These are phyloP conservation scores for Phytopythium cucurbitacearum DNA, from an alignment of 352 stramenopile species.

Conservation along the genomic window DNA sequence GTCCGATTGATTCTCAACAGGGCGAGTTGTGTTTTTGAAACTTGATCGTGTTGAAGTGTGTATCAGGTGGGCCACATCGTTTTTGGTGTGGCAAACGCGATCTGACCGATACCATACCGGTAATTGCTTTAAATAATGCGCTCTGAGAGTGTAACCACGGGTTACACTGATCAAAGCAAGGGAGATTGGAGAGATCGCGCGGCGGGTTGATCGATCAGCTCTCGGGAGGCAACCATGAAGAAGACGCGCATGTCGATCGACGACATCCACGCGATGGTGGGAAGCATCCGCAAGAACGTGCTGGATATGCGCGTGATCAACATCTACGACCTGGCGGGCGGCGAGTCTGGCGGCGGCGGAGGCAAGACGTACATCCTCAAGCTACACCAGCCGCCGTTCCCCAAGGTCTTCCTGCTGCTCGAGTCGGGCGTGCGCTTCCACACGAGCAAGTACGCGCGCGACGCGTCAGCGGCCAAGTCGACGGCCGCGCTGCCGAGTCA, in stretches of 20 bases:
- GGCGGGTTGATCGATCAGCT: not conserved
- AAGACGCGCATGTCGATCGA: constrained; percentile 87
- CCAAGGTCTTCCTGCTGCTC: constrained; percentile 94
- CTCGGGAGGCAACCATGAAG: constrained; percentile 45
- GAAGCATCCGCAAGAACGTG: constrained; percentile 80
- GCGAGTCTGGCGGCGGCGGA: constrained; percentile 84
- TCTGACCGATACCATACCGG: no score
- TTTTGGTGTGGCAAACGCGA: no score
- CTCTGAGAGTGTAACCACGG: no score
- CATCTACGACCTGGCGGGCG: constrained; percentile 92
- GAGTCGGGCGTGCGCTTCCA: constrained; percentile 97
- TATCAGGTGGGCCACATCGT: no score
- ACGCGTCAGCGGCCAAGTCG: constrained; percentile 41
- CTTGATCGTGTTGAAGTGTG: no score
- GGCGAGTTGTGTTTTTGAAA: no score
- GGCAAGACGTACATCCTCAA: constrained; percentile 93
- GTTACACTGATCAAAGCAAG: no score
- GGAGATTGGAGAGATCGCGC: no score
- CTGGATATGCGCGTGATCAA: constrained; percentile 94
- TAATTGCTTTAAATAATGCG: no score
- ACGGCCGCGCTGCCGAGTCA: constrained; percentile 83
- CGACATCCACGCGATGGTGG: constrained; percentile 86
- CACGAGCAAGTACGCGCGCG: constrained; percentile 88
- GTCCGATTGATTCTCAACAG: no score
- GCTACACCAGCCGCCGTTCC: constrained; percentile 84